Evolutionary conservation across 805 yeast genomes (phyloP).

Genomic region (Wickerhamomyces tratensis): DNA sequence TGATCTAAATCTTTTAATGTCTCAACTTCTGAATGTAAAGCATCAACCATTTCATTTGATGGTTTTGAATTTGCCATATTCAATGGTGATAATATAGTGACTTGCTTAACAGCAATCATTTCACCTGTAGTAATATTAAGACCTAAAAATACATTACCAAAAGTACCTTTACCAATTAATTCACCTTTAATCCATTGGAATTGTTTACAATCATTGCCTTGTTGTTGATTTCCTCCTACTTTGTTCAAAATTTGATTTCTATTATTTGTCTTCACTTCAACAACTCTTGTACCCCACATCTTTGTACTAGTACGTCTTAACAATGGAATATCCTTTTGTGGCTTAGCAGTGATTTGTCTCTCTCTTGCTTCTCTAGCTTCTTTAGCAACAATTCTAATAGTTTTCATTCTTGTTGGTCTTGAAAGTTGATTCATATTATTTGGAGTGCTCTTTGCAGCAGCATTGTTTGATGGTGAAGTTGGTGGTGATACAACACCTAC

Average conservation of each 20-base stretch:
- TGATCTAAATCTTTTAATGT: constrained; percentile 93
- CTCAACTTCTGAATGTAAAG: constrained; percentile 83
- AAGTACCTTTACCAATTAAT: constrained; percentile 91
- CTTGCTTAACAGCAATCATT: constrained; percentile 98
- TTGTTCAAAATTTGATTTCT: constrained; percentile 34
- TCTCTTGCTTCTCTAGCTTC: constrained; percentile 71
- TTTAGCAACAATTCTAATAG: constrained; percentile 86
- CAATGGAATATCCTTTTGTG: constrained; percentile 41
- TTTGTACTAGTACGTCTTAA: constrained; percentile 79
- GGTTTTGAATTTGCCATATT: constrained; percentile 27
- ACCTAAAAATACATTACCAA: constrained; percentile 88
- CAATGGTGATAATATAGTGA: constrained; percentile 44
- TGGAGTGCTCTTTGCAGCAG: constrained; percentile 11
- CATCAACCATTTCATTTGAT: constrained; percentile 59
- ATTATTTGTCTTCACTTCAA: constrained; percentile 77
- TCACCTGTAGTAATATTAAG: constrained; percentile 95
- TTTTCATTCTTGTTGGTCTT: constrained; percentile 65
- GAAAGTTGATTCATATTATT: constrained; percentile 10
- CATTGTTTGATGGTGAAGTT: constrained; percentile 31
- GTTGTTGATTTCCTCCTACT: constrained; percentile 34
- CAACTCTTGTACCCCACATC: constrained; percentile 94
- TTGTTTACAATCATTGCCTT: constrained; percentile 57
- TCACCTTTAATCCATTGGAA: constrained; percentile 99
- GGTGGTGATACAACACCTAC: constrained; percentile 64
- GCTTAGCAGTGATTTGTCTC: constrained; percentile 36